Base-by-base conservation (phyloP, 2,329 filamentous ascomycete species). In the Hypoxylon sp. region DNA sequence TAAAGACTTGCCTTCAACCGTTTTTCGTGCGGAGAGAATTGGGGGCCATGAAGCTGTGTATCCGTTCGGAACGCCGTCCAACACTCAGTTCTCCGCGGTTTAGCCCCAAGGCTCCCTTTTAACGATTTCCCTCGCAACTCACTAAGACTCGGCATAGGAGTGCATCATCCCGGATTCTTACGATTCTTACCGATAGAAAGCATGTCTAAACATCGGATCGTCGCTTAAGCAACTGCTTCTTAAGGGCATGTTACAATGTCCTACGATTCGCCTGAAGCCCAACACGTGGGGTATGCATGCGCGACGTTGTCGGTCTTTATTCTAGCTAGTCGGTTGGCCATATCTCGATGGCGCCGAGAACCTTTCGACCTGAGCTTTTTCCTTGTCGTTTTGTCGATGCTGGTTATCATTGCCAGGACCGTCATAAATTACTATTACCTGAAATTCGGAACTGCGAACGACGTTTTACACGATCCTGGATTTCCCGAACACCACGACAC, bases 321-420 rank as follows among this genome's bases (percentile, higher is more conserved):
- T 39, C 58, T 75, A n/a, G 21, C 41, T 16, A 48, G 62, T 12
- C 73, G 74, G 11, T 47, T 73, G 16, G n/a, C 46, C 25, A 66
- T 74, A 7, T 70, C 68, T 21, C 56, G 68, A 47, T 72, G 67
- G 66, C 73, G 73, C 23, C 71, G 67, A 25, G 71, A 75, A 41
- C 65, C 63, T 9, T n/a, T 71, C 58, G 73, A 76, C 47, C 14
- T 66, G 5, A 72, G 72, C 45, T 73, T 75, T 65, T 54, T 53
- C 27, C 70, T 76, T 14, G 74, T 73, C 21, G 27, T 70, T 29
- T 7, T 63, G 25, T 76, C 74, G 2, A 61, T 74, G 21, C 9
- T 71, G 3, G 32, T 69, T 2, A 69, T 74, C 29, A 16, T 69
- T 19, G 70, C 62, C 12, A 67, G 73, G 21, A 67, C 72, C 12